Evolutionary conservation across 495 filamentous ascomycete species (phyloP).

Genomic region (Penicillium roqueforti): DNA sequence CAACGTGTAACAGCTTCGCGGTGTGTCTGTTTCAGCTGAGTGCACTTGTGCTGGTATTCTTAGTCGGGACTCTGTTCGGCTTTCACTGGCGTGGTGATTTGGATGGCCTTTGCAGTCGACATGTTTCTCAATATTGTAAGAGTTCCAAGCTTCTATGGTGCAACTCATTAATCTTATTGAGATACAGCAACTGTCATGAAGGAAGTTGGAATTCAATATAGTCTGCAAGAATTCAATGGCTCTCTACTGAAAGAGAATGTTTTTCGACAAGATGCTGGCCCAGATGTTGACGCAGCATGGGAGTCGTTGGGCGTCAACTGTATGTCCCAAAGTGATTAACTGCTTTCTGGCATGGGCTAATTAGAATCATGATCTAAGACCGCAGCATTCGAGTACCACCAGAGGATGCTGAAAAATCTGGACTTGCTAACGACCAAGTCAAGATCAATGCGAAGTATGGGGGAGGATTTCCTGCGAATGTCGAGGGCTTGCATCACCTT

Average conservation of each 20-base stretch:
- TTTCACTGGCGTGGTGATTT: slow-evolving; percentile 24
- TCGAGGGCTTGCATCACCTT: slow-evolving; percentile 55
- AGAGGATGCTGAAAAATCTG: slow-evolving; percentile 35
- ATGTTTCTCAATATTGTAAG: slow-evolving; percentile 29
- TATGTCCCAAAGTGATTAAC: slow-evolving; percentile 13
- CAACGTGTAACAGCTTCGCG: background rate
- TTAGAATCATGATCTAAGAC: slow-evolving; percentile 20
- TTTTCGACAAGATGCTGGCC: slow-evolving; percentile 47
- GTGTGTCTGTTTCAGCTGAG: background rate
- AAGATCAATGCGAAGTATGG: slow-evolving; percentile 49
- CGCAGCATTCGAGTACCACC: slow-evolving; percentile 36
- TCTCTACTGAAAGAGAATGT: slow-evolving; percentile 50
- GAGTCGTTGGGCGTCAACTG: slow-evolving; percentile 50
- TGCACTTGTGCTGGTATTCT: slow-evolving; percentile 6
- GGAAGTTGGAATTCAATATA: slow-evolving; percentile 31
- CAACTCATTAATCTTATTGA: background rate
- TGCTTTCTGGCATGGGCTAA: background rate
- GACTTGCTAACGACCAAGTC: slow-evolving; percentile 45
- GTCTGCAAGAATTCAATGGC: slow-evolving; percentile 42
- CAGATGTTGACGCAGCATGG: slow-evolving; percentile 58
- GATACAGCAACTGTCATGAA: slow-evolving; percentile 32
- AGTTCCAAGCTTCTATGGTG: too few species aligned
- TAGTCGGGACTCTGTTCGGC: slow-evolving; percentile 18
- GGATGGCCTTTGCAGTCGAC: slow-evolving; percentile 15
- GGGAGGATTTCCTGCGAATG: slow-evolving; percentile 50